Evolutionary conservation across 768 basidiomycete species (phyloP).

Genomic region (Lyophyllum semitale): DNA sequence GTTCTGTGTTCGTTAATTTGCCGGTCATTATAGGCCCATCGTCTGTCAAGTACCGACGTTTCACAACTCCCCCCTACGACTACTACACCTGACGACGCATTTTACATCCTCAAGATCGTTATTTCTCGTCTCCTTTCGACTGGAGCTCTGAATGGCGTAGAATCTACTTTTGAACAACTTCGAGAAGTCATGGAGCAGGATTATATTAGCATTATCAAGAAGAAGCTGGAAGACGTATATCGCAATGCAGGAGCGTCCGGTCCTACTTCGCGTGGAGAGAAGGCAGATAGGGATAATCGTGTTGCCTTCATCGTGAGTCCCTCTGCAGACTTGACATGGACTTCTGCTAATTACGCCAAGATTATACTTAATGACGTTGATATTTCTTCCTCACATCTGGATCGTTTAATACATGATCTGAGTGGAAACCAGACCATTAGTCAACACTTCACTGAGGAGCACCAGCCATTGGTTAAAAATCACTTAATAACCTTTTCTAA

Average conservation of each 20-base stretch:
- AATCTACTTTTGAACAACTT: slow-evolving; percentile 61
- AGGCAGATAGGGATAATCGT: slow-evolving; percentile 78
- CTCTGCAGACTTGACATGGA: neutral
- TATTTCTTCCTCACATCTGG: slow-evolving; percentile 85
- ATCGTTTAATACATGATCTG: slow-evolving; percentile 74
- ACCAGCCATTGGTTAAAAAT: slow-evolving; percentile 51
- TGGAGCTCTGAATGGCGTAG: slow-evolving; percentile 62
- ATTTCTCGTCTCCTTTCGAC: slow-evolving; percentile 77
- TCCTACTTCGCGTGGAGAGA: slow-evolving; percentile 62
- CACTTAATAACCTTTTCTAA: slow-evolving; percentile 51
- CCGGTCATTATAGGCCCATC: slow-evolving; percentile 68
- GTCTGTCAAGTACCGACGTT: slow-evolving; percentile 74
- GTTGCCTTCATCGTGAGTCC: slow-evolving; percentile 77
- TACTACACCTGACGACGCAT: slow-evolving; percentile 90
- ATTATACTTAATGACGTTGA: slow-evolving; percentile 94
- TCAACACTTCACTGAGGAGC: slow-evolving; percentile 67
- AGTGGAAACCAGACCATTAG: slow-evolving; percentile 50
- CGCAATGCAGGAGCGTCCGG: slow-evolving; percentile 46
- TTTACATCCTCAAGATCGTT: slow-evolving; percentile 91
- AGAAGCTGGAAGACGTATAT: slow-evolving; percentile 89
- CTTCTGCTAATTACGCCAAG: slow-evolving; percentile 39
- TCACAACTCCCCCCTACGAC: slow-evolving; percentile 64
- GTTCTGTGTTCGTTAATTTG: neutral
- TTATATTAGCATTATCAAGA: slow-evolving; percentile 77
- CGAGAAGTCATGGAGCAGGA: slow-evolving; percentile 81